Percentiles rank a stretch among this genome's conserved stretches.
Evolutionary conservation across 169 alveolate species (phyloP).

Genomic region (Plasmodium vivax): DNA sequence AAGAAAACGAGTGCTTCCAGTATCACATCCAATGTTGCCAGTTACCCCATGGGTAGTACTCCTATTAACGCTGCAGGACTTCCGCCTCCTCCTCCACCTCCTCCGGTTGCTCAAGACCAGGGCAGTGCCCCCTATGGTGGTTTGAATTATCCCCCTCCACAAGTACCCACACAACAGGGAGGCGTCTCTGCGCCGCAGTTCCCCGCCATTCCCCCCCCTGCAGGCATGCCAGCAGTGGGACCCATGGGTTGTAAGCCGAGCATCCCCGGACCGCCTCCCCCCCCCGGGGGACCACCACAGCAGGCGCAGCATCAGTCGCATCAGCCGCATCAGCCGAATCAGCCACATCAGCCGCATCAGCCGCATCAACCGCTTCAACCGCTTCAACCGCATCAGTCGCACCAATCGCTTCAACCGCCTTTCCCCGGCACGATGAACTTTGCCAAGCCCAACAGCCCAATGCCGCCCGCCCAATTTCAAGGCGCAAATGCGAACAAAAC

Average conservation of each 20-base stretch:
- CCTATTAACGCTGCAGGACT: neutral
- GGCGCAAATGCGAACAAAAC: conserved; percentile 32
- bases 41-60: neutral
- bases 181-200: neutral
- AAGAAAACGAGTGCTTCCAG: conserved; percentile 3
- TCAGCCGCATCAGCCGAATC: neutral
- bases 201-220: neutral
- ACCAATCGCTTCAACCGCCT: neutral
- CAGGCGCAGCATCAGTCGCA: neutral
- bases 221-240: neutral
- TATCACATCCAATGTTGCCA: neutral
- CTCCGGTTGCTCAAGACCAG: conserved; percentile 11
- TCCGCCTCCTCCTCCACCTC: conserved; percentile 18
- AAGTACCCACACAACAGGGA: neutral
- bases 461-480: conserved; percentile 31
- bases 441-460: neutral
- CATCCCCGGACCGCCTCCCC: neutral
- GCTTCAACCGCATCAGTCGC: neutral
- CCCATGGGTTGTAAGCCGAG: neutral
- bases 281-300: conserved; percentile 16
- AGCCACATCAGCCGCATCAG: neutral
- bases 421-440: neutral
- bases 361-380: neutral
- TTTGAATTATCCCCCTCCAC: neutral
- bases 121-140: neutral